Base-by-base conservation (phyloP, 106 monocot genomes). In the Acanthochlamys bracteata region DNA sequence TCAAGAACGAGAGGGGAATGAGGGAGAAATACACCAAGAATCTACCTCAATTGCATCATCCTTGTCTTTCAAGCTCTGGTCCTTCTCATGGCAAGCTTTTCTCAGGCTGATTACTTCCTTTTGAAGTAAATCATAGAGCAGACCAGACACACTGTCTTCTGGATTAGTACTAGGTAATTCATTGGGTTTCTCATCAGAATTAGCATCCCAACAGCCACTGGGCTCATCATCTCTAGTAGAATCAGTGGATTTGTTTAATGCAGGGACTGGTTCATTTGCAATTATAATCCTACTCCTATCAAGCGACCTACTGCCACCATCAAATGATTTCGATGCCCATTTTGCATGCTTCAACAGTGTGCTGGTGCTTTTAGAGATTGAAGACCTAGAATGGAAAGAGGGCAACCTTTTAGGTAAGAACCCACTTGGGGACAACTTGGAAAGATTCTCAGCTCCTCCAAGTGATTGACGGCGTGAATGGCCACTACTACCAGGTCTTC, bases 1-100 rank as follows among this genome's bases (percentile, higher is more conserved):
- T 10, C 20, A 15, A 55, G n/a, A 55, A 20, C 3, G 15, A 20
- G 19, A 2, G 16, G 20, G 1, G n/a, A 55, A 20, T 13, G 15
- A 20, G 19, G 0, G 16, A 10, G 1, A 55, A 55, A 21, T 20
- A 10, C 17, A 49, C 33, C 33, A 17, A 17, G 49, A 41, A 66
- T 25, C 42, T 74, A 90, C 95, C 95, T 95, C 95, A 76, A 95
- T 95, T 46, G 90, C 87, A 78, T 86, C 83, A 71, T 95, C 90
- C 58, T 95, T 90, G 61, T 95, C 90, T 57, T 90, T 95, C 42
- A 95, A 69, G 76, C 78, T 84, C 78, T 95, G 95, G 63, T 95
- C 95, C 65, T 90, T 95, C 60, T 95, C 95, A 73, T 87, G 74
- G 66, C 90, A 90, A 21, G 95, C 77, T 71, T 90, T 95, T 66